phyloP scores from a whole-genome alignment of 73 alveolate genomes.

The Loxodes magnus region DNA sequence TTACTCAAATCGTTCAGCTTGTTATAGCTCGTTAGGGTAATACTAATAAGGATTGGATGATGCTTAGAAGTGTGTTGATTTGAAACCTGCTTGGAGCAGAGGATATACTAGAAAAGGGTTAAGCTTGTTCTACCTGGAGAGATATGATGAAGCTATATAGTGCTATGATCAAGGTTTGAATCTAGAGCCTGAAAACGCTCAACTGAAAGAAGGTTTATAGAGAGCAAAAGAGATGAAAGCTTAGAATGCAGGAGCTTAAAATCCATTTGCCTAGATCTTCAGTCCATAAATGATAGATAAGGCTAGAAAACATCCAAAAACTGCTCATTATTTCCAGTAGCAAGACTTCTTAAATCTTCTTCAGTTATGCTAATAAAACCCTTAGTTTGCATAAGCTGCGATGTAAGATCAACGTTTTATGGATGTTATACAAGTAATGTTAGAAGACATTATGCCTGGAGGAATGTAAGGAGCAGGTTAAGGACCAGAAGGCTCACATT shows the following conservation, averaged over 20 bases:
- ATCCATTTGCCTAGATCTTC: slow-evolving; percentile 11
- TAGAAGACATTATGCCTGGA: slow-evolving; percentile 10
- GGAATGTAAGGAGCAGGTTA: slow-evolving; percentile 37
- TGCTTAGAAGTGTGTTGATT: slow-evolving; percentile 75
- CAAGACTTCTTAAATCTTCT: slow-evolving; percentile 53
- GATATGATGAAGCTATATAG: slow-evolving; percentile 74
- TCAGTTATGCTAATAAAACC: slow-evolving; percentile 54
- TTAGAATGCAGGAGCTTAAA: slow-evolving; percentile 7
- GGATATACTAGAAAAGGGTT: slow-evolving; percentile 58
- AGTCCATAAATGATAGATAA: slow-evolving; percentile 28
- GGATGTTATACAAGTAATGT: slow-evolving; percentile 37
- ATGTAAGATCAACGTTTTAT: slow-evolving; percentile 72
- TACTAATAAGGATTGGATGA: slow-evolving; percentile 56
- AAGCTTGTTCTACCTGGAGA: slow-evolving; percentile 65
- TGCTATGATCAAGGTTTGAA: slow-evolving; percentile 77
- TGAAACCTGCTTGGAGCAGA: slow-evolving; percentile 86
- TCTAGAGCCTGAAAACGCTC: slow-evolving; percentile 75
- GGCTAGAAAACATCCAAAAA: slow-evolving; percentile 67
- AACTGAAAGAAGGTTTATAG: slow-evolving; percentile 41
- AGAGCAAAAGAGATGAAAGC: slow-evolving; percentile 16
- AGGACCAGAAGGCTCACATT: slow-evolving; percentile 49
- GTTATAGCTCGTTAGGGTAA: slow-evolving; percentile 38
- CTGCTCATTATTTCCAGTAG: slow-evolving; percentile 55
- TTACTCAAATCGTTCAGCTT: slow-evolving; percentile 85
- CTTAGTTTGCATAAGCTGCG: slow-evolving; percentile 51